phyloP scores from a whole-genome alignment of 2,329 filamentous ascomycete species.

The Bipolaris victoriae region DNA sequence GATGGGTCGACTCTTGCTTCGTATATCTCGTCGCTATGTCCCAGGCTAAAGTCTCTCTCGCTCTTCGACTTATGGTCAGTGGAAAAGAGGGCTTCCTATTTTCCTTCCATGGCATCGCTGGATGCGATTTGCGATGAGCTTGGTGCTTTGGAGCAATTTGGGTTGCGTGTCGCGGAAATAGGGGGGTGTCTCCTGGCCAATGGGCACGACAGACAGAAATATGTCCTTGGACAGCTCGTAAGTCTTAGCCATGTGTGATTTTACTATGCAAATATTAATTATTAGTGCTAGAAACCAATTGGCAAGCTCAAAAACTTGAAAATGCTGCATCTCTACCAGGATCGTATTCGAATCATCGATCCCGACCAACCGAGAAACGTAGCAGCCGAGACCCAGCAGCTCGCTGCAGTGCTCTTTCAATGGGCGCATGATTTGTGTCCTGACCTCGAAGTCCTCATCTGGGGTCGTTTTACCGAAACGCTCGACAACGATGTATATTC shows the following conservation, averaged over 20 bases:
- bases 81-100: no score
- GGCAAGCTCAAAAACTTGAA: constrained; percentile 6
- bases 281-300: constrained; percentile 4
- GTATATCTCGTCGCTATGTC: background rate
- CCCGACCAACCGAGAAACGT: background rate
- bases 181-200: background rate
- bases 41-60: background rate
- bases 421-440: constrained; percentile 5
- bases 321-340: constrained; percentile 11
- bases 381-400: background rate
- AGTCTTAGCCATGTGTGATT: background rate
- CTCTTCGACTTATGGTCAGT: background rate
- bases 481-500: background rate
- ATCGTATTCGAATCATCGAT: background rate
- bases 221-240: background rate
- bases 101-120: background rate
- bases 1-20: background rate
- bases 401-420: constrained; percentile 10
- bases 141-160: background rate
- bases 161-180: background rate
- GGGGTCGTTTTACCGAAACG: background rate
- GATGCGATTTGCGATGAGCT: background rate
- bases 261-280: background rate
- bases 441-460: constrained; percentile 3
- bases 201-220: background rate